Percentiles rank a stretch among this genome's conserved stretches.
phyloP scores from a whole-genome alignment of 1,139 yeast species.

The Nakaseomyces bracarensis region DNA sequence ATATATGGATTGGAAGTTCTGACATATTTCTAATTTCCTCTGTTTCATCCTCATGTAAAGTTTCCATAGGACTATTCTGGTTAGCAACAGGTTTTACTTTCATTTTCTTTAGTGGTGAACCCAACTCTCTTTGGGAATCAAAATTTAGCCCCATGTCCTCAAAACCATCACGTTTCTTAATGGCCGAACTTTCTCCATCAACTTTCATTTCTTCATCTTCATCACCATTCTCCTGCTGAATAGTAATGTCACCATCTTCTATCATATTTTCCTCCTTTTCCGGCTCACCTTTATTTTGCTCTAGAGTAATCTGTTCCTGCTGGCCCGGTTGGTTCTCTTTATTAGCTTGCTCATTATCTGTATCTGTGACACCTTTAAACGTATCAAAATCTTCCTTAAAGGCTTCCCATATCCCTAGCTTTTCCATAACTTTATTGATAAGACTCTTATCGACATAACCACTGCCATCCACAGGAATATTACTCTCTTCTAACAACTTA shows the following conservation, averaged over 20 bases:
- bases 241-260: slow-evolving; percentile 3
- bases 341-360: too few species aligned
- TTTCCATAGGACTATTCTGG: slow-evolving; percentile 5
- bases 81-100: slow-evolving; percentile 14
- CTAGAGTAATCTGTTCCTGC: background rate
- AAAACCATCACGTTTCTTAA: slow-evolving; percentile 9
- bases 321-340: background rate
- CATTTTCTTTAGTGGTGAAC: slow-evolving; percentile 26
- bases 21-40: slow-evolving; percentile 5
- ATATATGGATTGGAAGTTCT: slow-evolving; percentile 13
- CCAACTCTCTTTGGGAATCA: slow-evolving; percentile 19
- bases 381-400: slow-evolving; percentile 2
- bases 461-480: background rate
- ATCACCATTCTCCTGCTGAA: background rate
- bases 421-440: background rate
- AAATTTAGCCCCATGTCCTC: slow-evolving; percentile 9
- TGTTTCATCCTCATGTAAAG: slow-evolving; percentile 4
- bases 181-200: slow-evolving; percentile 5
- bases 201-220: slow-evolving; percentile 8
- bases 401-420: slow-evolving; percentile 1
- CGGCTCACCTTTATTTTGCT: slow-evolving; percentile 1
- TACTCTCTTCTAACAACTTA: background rate
- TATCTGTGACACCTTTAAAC: slow-evolving; percentile 1
- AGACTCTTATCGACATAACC: background rate
- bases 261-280: background rate